These are phyloP conservation scores for Oemleria cerasiformis DNA, from an alignment of 306 rosid genomes.

Conservation along the genomic window DNA sequence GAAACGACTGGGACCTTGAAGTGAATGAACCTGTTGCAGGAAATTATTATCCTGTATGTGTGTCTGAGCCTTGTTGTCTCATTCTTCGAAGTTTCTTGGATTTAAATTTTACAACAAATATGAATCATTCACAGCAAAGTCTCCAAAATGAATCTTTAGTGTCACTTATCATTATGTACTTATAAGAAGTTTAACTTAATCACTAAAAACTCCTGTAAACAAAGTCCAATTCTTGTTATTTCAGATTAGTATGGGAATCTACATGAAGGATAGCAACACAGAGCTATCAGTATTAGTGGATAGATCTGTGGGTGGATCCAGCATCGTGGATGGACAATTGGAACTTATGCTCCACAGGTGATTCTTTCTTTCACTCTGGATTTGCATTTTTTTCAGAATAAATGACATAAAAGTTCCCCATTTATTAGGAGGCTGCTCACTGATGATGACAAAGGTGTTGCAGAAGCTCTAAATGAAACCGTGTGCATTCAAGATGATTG, in stretches of 20 bases:
- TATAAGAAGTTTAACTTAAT: neutral
- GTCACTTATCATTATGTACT: neutral
- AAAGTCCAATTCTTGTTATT: conserved; percentile 23
- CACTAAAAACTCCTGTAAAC: neutral
- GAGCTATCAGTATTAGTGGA: conserved; percentile 77
- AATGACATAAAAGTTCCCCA: neutral
- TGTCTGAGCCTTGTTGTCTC: neutral
- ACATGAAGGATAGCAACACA: conserved; percentile 46
- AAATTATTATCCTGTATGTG: conserved; percentile 81
- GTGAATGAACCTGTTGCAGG: conserved; percentile 88
- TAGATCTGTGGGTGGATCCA: conserved; percentile 82
- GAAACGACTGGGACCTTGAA: conserved; percentile 79
- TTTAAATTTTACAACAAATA: neutral
- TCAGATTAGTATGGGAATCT: conserved; percentile 79
- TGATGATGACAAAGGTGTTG: conserved; percentile 71
- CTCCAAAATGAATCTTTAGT: neutral
- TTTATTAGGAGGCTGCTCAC: conserved; percentile 56
- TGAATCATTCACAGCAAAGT: neutral
- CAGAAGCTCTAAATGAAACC: conserved; percentile 69
- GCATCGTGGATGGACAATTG: conserved; percentile 70
- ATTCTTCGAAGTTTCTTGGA: neutral
- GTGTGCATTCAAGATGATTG: conserved; percentile 58
- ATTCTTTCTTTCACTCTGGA: conserved; percentile 14
- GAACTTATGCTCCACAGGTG: conserved; percentile 90
- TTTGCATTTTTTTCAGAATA: neutral